These are phyloP conservation scores for Chaetomium sp. DNA, from an alignment of 2,329 filamentous ascomycete genomes.

Conservation along the genomic window DNA sequence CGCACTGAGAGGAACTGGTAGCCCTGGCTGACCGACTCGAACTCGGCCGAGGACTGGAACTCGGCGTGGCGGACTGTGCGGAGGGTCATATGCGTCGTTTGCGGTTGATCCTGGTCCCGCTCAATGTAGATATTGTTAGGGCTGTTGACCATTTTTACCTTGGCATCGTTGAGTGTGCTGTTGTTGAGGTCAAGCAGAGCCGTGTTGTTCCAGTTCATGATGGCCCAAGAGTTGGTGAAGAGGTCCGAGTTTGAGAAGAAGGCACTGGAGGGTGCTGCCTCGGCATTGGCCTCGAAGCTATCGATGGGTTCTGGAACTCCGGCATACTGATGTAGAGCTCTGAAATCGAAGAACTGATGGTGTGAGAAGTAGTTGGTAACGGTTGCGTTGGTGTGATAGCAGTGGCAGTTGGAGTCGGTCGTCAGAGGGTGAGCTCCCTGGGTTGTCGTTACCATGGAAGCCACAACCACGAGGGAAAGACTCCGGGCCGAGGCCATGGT, in stretches of 20 bases:
- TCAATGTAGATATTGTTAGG: constrained; percentile 48
- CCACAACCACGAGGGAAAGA: constrained; percentile 26
- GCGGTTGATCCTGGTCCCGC: constrained; percentile 33
- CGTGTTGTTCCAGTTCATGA: constrained; percentile 45
- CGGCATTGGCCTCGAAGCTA: constrained; percentile 37
- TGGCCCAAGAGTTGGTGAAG: constrained; percentile 41
- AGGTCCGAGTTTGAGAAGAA: constrained; percentile 40
- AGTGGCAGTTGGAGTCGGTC: constrained; percentile 40
- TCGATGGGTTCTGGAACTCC: constrained; percentile 37
- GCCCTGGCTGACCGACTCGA: constrained; percentile 37
- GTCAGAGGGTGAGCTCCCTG: constrained; percentile 33
- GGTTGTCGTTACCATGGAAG: constrained; percentile 22
- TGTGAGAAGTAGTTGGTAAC: constrained; percentile 41
- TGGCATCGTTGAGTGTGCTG: constrained; percentile 37
- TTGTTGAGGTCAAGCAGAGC: constrained; percentile 31
- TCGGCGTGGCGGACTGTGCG: constrained; percentile 40
- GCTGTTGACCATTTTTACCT: constrained; percentile 44
- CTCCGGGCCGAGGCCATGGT: constrained; percentile 18
- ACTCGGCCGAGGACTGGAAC: constrained; percentile 39
- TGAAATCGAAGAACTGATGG: constrained; percentile 46
- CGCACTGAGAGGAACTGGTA: constrained; percentile 41
- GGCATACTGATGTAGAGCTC: constrained; percentile 39
- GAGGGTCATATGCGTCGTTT: constrained; percentile 39
- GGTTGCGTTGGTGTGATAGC: constrained; percentile 44
- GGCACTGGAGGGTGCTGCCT: constrained; percentile 37